A percentile compares a stretch with the other conserved stretches of the same genome.
Evolutionary conservation across 768 basidiomycete species (phyloP).

Genomic region (Strobilomyces dryophilus): DNA sequence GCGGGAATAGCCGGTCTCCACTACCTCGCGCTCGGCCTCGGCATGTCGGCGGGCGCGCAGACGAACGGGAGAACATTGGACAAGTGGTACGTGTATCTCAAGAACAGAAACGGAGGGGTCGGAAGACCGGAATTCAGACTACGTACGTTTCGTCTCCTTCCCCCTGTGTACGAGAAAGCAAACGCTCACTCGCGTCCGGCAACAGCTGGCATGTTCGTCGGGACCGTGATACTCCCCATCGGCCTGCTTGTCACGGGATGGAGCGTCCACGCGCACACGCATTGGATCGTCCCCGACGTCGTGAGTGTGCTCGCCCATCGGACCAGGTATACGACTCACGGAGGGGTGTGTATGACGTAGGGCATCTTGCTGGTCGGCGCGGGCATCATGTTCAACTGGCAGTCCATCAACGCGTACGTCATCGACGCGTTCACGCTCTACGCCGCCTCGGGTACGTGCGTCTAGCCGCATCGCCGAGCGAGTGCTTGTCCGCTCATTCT

Average conservation of each 20-base stretch:
- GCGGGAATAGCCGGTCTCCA: slow-evolving; percentile 61
- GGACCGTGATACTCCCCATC: slow-evolving; percentile 54
- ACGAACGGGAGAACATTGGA: slow-evolving; percentile 57
- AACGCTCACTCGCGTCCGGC: slow-evolving; percentile 3
- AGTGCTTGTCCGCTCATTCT: background rate
- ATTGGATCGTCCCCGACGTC: slow-evolving; percentile 72
- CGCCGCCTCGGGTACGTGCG: slow-evolving; percentile 56
- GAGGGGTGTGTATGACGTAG: no score
- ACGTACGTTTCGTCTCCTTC: slow-evolving; percentile 29
- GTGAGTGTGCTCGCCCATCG: slow-evolving; percentile 31
- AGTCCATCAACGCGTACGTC: slow-evolving; percentile 62
- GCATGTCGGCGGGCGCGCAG: slow-evolving; percentile 49
- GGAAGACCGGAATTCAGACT: slow-evolving; percentile 52
- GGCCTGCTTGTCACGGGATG: slow-evolving; percentile 72
- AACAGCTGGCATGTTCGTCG: slow-evolving; percentile 56
- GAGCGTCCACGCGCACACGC: slow-evolving; percentile 51
- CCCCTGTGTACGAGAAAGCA: background rate
- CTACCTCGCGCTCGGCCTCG: slow-evolving; percentile 69
- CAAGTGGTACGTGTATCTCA: slow-evolving; percentile 34
- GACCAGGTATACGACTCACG: no score
- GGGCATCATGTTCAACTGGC: slow-evolving; percentile 57
- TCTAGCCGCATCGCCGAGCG: background rate
- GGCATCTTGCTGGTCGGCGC: no score
- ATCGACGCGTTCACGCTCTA: slow-evolving; percentile 64
- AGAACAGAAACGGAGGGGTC: background rate